Evolutionary conservation across 805 yeast genomes (phyloP).

Genomic region (Nakazawaea holstii): DNA sequence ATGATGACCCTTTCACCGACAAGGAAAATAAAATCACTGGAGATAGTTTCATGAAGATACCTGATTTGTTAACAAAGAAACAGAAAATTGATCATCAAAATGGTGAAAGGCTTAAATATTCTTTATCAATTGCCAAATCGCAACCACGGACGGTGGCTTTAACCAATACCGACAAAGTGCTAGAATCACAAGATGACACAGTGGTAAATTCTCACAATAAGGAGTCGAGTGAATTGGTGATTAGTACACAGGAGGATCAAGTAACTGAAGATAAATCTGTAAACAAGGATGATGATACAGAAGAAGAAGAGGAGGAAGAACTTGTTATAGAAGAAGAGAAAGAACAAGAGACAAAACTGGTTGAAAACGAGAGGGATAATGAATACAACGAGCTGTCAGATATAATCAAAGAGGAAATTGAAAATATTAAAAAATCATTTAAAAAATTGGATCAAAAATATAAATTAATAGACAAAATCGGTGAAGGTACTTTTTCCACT

Average conservation of each 20-base stretch:
- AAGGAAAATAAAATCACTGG: slow-evolving; percentile 2
- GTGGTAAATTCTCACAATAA: neutral
- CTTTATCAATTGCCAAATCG: slow-evolving; percentile 9
- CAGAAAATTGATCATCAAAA: slow-evolving; percentile 9
- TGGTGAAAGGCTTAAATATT: slow-evolving; percentile 12
- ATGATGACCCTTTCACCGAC: slow-evolving; percentile 13
- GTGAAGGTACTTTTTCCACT: slow-evolving; percentile 80
- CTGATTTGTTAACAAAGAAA: slow-evolving; percentile 8
- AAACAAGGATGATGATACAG: slow-evolving; percentile 11
- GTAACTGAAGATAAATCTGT: slow-evolving; percentile 8
- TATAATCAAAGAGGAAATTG: slow-evolving; percentile 29
- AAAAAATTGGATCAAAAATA: slow-evolving; percentile 28
- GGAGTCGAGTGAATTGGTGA: slow-evolving; percentile 3
- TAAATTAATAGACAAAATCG: slow-evolving; percentile 44
- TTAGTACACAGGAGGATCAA: slow-evolving; percentile 6
- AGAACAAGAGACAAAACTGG: neutral
- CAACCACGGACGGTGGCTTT: neutral
- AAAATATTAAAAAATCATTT: slow-evolving; percentile 21
- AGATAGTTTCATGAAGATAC: slow-evolving; percentile 5
- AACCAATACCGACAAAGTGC: no score
- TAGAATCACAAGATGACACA: slow-evolving; percentile 12
- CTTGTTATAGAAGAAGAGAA: neutral
- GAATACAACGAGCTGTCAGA: slow-evolving; percentile 16
- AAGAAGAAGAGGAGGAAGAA: slow-evolving; percentile 15
- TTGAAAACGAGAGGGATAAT: neutral